phyloP scores from a whole-genome alignment of 108 stramenopile genomes.

The Cyclotella atomus region DNA sequence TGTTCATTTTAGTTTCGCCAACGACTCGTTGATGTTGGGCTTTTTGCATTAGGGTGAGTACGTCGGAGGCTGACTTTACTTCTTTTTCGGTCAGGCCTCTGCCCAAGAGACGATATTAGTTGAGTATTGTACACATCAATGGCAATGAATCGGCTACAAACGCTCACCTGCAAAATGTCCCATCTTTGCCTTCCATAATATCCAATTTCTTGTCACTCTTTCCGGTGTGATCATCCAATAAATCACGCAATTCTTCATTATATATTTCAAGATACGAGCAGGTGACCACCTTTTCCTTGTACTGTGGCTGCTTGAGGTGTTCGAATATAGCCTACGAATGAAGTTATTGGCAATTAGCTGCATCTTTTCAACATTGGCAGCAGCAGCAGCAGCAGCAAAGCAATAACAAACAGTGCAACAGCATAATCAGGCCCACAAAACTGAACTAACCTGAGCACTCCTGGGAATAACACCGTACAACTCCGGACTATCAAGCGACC shows the following conservation, averaged over 20 bases:
- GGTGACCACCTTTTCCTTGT: slow-evolving; percentile 58
- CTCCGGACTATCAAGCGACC: slow-evolving; percentile 56
- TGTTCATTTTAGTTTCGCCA: slow-evolving; percentile 97
- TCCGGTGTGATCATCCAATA: slow-evolving; percentile 61
- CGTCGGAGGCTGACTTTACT: slow-evolving; percentile 75
- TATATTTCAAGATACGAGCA: slow-evolving; percentile 93
- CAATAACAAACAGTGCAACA: too few relatives aligned
- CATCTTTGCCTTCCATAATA: slow-evolving; percentile 83
- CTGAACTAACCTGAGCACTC: slow-evolving; percentile 41
- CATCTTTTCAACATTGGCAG: neutral
- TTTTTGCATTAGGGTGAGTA: slow-evolving; percentile 75
- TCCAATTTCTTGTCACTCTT: slow-evolving; percentile 55
- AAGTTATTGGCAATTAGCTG: neutral
- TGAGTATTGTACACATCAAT: neutral
- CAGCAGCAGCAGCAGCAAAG: neutral
- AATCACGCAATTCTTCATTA: slow-evolving; percentile 91
- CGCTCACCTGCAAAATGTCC: slow-evolving; percentile 65
- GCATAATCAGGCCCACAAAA: neutral
- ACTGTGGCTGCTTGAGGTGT: slow-evolving; percentile 58
- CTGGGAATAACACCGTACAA: slow-evolving; percentile 75
- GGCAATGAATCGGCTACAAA: too few relatives aligned
- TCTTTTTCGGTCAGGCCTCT: slow-evolving; percentile 81
- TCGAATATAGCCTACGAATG: slow-evolving; percentile 63
- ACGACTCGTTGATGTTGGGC: slow-evolving; percentile 88
- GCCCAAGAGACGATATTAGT: too few relatives aligned